A percentile compares a stretch with the other conserved stretches of the same genome.
Evolutionary conservation across 805 yeast species (phyloP).

Genomic region (Clavispora fructus): DNA sequence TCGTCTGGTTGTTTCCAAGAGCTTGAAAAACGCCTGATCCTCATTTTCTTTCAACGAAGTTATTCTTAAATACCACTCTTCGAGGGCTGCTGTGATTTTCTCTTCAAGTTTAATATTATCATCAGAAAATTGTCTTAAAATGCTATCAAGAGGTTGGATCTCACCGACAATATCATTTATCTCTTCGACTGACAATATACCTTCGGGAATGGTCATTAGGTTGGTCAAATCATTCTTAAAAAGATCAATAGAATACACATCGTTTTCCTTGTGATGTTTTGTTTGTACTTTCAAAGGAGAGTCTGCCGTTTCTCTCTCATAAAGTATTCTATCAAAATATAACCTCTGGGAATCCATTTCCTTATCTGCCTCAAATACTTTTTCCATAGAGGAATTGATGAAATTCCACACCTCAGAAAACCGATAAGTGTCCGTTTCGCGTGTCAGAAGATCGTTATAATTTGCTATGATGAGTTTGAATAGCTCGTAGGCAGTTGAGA

Average conservation of each 20-base stretch:
- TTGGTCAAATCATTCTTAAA: constrained; percentile 25
- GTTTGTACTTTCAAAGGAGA: constrained; percentile 31
- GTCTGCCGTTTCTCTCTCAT: constrained; percentile 24
- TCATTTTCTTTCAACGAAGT: constrained; percentile 6
- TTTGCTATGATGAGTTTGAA: constrained; percentile 28
- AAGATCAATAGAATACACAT: constrained; percentile 17
- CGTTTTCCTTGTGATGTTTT: constrained; percentile 15
- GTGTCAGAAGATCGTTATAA: constrained; percentile 28
- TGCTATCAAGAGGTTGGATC: constrained; percentile 3
- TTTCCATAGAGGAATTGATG: constrained; percentile 24
- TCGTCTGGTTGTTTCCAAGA: constrained; percentile 10
- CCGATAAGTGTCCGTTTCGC: constrained; percentile 30
- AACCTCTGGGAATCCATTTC: not conserved
- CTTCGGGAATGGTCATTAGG: constrained; percentile 11
- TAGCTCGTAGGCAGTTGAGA: constrained; percentile 29
- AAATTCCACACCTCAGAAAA: constrained; percentile 34
- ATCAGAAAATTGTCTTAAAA: not conserved
- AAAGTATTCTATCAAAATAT: constrained; percentile 7
- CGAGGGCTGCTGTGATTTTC: not conserved
- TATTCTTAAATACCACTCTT: constrained; percentile 4
- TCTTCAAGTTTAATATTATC: not conserved
- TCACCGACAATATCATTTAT: constrained; percentile 11
- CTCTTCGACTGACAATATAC: constrained; percentile 12
- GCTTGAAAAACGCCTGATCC: constrained; percentile 11
- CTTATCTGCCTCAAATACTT: constrained; percentile 3